phyloP scores from a whole-genome alignment of 208 protist genomes.

The Trichomonas tenax region DNA sequence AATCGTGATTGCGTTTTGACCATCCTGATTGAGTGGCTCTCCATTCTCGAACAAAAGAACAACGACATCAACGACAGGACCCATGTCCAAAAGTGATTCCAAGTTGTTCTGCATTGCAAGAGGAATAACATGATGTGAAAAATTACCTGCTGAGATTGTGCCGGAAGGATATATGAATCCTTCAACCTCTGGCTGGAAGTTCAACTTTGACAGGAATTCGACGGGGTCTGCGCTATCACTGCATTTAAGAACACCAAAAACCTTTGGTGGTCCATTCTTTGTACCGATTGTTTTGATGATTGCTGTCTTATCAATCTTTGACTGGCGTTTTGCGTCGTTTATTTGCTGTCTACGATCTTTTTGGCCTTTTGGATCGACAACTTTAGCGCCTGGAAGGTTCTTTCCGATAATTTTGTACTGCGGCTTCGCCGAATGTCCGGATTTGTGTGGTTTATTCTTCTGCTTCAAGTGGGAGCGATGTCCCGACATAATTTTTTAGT shows the following conservation, averaged over 20 bases:
- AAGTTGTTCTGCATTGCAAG: background rate
- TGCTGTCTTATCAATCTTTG: background rate
- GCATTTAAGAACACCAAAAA: background rate
- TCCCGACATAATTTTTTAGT: background rate
- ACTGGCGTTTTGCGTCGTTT: background rate
- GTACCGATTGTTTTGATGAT: background rate
- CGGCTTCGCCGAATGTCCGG: background rate
- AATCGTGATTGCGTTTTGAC: background rate
- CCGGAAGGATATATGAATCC: background rate
- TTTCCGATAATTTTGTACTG: background rate
- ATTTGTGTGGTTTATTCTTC: conserved; percentile 2
- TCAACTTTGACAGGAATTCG: background rate
- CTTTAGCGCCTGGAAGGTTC: background rate
- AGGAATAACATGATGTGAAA: background rate
- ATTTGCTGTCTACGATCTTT: background rate
- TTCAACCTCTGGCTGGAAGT: background rate
- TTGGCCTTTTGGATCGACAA: background rate
- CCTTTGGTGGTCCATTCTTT: conserved; percentile 5
- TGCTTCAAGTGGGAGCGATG: background rate
- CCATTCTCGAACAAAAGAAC: background rate
- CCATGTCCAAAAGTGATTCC: background rate
- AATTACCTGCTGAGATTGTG: background rate
- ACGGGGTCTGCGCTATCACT: background rate
- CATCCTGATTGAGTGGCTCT: background rate
- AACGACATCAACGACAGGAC: background rate